These are phyloP conservation scores for Perkinsus olseni DNA, from an alignment of 169 alveolate species.

Conservation along the genomic window DNA sequence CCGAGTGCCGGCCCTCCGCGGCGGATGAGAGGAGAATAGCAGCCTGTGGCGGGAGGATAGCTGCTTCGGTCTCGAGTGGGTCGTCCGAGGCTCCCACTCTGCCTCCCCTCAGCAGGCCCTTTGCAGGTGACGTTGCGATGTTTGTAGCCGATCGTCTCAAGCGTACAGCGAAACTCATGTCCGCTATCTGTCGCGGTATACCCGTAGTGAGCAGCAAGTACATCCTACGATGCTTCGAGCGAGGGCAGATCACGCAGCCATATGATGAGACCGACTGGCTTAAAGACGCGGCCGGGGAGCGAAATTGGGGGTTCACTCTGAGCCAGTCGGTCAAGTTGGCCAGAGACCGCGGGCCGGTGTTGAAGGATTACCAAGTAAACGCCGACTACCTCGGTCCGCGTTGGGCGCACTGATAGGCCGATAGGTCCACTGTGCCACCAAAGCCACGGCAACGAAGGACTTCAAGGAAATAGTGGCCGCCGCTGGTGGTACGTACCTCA, in stretches of 20 bases:
- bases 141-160: background rate
- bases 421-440: background rate
- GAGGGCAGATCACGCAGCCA: background rate
- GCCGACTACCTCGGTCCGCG: background rate
- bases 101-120: background rate
- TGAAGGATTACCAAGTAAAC: background rate
- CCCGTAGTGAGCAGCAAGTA: background rate
- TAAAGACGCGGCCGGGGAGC: background rate
- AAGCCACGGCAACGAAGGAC: background rate
- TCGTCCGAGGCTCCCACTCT: no score
- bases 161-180: background rate
- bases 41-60: background rate
- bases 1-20: background rate
- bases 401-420: background rate
- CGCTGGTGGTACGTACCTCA: background rate
- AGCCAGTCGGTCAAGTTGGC: background rate
- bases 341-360: background rate
- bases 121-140: background rate
- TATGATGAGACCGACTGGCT: background rate
- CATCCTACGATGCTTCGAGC: background rate
- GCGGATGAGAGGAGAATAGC: background rate
- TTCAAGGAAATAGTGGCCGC: background rate
- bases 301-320: background rate
- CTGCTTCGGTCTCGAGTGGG: background rate
- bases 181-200: background rate